Percentiles rank a stretch among this genome's conserved stretches.
Conservation (phyloP, 2,329 filamentous ascomycete species). For the Neurospora sp. region DNA sequence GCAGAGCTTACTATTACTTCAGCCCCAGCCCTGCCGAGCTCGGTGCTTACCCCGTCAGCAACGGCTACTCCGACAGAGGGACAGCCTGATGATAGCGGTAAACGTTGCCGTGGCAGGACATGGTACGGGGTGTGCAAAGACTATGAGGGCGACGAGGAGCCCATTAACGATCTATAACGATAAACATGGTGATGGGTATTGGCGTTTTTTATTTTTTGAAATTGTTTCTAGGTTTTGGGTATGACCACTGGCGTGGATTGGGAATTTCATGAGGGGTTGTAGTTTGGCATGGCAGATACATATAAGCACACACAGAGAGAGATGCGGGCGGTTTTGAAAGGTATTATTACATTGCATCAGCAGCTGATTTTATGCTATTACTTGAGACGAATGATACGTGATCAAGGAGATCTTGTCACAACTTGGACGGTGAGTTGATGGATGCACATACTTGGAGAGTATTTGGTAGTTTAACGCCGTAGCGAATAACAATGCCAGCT, state of each 20-base stretch:
- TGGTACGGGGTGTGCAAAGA: slow-evolving; percentile 17
- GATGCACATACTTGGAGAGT: not conserved
- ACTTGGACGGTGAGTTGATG: not conserved
- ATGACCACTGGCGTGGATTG: not conserved
- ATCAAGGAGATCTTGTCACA: not conserved
- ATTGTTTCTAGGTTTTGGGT: slow-evolving; percentile 1
- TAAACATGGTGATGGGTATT: not conserved
- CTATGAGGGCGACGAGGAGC: slow-evolving; percentile 7
- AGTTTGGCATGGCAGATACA: not conserved
- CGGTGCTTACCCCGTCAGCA: slow-evolving; percentile 20
- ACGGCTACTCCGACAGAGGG: slow-evolving; percentile 15
- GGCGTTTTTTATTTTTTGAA: not conserved
- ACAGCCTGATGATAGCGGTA: slow-evolving; percentile 3
- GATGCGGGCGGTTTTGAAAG: not conserved
- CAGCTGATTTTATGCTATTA: not conserved
- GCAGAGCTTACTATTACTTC: slow-evolving; percentile 17
- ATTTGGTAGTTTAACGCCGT: not conserved
- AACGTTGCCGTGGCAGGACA: slow-evolving; percentile 9
- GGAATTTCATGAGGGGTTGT: slow-evolving; percentile 4
- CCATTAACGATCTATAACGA: slow-evolving; percentile 14
- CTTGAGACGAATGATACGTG: not conserved
- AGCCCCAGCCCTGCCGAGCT: slow-evolving; percentile 17
- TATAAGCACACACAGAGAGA: not conserved
- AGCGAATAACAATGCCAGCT: not conserved
- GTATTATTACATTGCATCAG: not conserved